Evolutionary conservation across 306 rosid species (phyloP), one percentile per base, ranked within the genome.

Genomic region (Vicia villosa): DNA sequence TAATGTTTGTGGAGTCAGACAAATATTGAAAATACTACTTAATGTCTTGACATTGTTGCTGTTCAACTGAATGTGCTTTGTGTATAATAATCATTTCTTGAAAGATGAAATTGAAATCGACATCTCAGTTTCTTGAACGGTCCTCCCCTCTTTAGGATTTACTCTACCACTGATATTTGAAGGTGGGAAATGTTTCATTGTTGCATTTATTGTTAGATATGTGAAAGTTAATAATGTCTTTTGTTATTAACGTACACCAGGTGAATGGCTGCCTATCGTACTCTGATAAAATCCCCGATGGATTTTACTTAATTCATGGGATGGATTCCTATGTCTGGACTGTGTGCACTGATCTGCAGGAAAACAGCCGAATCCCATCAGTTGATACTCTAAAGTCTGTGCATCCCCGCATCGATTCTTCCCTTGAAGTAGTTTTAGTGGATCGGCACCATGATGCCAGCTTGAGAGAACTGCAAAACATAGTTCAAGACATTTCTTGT

Each of bases 181-280:
- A 20, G 63, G 42, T 58, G 74, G 62, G 54, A 49, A 60, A 11
- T 60, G 30, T 74, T 52, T 66, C 54, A 60, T 70, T 66, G 47
- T 26, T 78, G 59, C 45, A 34, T 63, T 38, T 47, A 14, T 41
- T 63, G 45, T 16, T 63, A 45, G 61, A 61, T 71, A 49, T 64
- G 45, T 28, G 63, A 63, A 63, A 72, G 69, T 64, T 78, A 57
- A 75, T 72, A 55, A 73, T 17, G 10, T 80, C n/a, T 80, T 73
- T 63, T 83, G 34, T 74, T 58, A 57, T 71, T 74, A 20, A 78
- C 56, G 60, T 77, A 84, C 69, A 66, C 70, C 85, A 95, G 99
- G 99, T 95, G 70, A 91, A 89, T 77, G 97, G 99, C 68, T 95
- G 99, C 79, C 85, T 95, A 30, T 91, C 99, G 32, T 95, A 95